Evolutionary conservation across 2,329 filamentous ascomycete genomes (phyloP).

Genomic region (Domatiomyces globalis): DNA sequence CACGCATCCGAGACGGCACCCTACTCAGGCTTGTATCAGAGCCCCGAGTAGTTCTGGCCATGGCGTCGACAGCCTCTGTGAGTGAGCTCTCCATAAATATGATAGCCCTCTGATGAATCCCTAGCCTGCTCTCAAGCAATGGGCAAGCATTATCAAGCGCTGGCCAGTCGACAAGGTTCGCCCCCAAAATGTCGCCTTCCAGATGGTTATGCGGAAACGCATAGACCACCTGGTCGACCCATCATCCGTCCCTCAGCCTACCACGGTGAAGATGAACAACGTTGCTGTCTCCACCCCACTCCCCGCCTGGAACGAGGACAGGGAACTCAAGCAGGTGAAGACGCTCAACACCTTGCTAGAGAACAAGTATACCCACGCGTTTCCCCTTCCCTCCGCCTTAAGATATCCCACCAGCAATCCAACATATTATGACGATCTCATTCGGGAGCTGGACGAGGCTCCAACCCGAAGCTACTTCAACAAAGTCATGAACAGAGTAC

Average conservation of each 20-base stretch:
- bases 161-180: conserved; percentile 33
- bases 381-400: conserved; percentile 33
- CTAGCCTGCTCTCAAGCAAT: conserved; percentile 24
- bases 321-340: conserved; percentile 38
- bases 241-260: conserved; percentile 4
- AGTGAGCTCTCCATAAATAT: conserved; percentile 2
- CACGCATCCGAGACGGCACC: conserved; percentile 1
- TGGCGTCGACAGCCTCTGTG: conserved; percentile 22
- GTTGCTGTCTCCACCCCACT: conserved; percentile 9
- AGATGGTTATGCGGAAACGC: conserved; percentile 20
- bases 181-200: conserved; percentile 32
- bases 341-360: conserved; percentile 47
- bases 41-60: conserved; percentile 1
- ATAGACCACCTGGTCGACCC: conserved; percentile 10
- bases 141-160: conserved; percentile 29
- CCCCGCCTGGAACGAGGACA: conserved; percentile 15
- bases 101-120: background rate
- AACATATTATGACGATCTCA: conserved; percentile 38
- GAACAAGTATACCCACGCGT: conserved; percentile 40
- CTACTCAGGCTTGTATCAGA: background rate
- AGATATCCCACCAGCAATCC: conserved; percentile 38
- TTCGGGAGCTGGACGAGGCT: conserved; percentile 40
- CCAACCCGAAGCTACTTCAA: conserved; percentile 35
- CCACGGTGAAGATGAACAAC: conserved; percentile 11
- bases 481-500: conserved; percentile 32